Evolutionary conservation across 768 basidiomycete species (phyloP).

Genomic region (Panus rudis): DNA sequence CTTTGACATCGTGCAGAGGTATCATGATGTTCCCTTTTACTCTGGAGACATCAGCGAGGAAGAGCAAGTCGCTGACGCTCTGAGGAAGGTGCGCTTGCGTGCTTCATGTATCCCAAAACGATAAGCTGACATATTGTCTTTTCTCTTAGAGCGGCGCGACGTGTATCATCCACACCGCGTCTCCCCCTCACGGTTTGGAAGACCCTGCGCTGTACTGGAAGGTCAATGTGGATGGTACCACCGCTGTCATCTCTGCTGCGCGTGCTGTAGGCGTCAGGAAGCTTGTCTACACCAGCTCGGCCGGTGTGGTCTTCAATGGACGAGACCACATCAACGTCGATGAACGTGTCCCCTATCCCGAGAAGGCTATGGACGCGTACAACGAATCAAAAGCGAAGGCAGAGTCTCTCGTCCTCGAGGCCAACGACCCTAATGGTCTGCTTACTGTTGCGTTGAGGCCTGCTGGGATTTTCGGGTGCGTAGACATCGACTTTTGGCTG

Average conservation of each 20-base stretch:
- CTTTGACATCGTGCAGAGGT: constrained; percentile 89
- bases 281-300: constrained; percentile 92
- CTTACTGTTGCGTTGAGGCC: constrained; percentile 88
- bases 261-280: constrained; percentile 66
- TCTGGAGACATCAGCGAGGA: constrained; percentile 84
- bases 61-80: constrained; percentile 60
- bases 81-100: constrained; percentile 55
- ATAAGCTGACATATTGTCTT: neutral
- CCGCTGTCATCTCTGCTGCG: constrained; percentile 77
- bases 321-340: constrained; percentile 76
- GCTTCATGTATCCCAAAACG: neutral
- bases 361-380: constrained; percentile 79
- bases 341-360: constrained; percentile 74
- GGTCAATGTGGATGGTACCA: constrained; percentile 92
- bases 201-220: constrained; percentile 74
- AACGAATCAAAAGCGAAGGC: constrained; percentile 91
- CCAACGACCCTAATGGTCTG: constrained; percentile 80
- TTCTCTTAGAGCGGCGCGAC: constrained; percentile 64
- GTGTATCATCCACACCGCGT: constrained; percentile 94
- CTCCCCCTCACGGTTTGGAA: constrained; percentile 62
- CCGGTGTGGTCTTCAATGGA: constrained; percentile 86
- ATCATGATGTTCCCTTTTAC: constrained; percentile 83
- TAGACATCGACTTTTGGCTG: constrained; percentile 1
- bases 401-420: constrained; percentile 73
- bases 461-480: constrained; percentile 92